Conservation (phyloP, 2,329 filamentous ascomycete genomes). For the Phyllosticta citriasiana region DNA sequence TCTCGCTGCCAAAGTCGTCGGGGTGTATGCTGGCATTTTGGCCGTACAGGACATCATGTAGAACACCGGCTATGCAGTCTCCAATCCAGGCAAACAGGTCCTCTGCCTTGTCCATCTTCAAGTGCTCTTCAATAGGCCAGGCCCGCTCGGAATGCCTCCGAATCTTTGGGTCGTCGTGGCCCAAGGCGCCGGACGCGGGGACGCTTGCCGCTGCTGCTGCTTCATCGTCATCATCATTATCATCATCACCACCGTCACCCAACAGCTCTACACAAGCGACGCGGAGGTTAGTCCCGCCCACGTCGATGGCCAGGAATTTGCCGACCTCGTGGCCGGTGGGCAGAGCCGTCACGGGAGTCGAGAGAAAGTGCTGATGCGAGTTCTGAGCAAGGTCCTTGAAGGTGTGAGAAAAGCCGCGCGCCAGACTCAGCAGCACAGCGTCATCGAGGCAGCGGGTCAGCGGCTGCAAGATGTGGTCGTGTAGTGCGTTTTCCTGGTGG, state of each 20-base stretch:
- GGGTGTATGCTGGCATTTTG: slow-evolving; percentile 24
- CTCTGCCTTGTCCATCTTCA: slow-evolving; percentile 65
- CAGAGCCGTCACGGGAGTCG: slow-evolving; percentile 30
- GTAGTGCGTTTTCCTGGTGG: neutral
- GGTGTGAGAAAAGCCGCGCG: slow-evolving; percentile 25
- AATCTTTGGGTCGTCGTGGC: slow-evolving; percentile 31
- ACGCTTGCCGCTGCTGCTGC: slow-evolving; percentile 17
- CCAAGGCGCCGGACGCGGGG: neutral
- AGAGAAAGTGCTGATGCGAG: slow-evolving; percentile 30
- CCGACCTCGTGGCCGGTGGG: slow-evolving; percentile 56
- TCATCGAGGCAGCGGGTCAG: slow-evolving; percentile 26
- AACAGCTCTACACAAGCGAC: slow-evolving; percentile 57
- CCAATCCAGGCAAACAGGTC: slow-evolving; percentile 77
- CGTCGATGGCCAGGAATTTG: slow-evolving; percentile 35
- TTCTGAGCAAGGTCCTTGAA: slow-evolving; percentile 24
- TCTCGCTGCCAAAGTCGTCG: slow-evolving; percentile 30
- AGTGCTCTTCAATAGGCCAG: slow-evolving; percentile 63
- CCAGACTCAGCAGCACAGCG: slow-evolving; percentile 23
- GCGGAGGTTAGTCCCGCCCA: slow-evolving; percentile 59
- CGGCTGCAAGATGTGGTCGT: slow-evolving; percentile 14
- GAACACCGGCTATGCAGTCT: slow-evolving; percentile 62
- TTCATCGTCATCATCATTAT: no score
- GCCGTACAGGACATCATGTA: slow-evolving; percentile 45
- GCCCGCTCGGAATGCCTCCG: slow-evolving; percentile 55
- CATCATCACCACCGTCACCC: slow-evolving; percentile 31